Percentiles rank a stretch among this genome's conserved stretches.
phyloP scores from a whole-genome alignment of 1,284 basidiomycete genomes.

The Moniliella sp. region DNA sequence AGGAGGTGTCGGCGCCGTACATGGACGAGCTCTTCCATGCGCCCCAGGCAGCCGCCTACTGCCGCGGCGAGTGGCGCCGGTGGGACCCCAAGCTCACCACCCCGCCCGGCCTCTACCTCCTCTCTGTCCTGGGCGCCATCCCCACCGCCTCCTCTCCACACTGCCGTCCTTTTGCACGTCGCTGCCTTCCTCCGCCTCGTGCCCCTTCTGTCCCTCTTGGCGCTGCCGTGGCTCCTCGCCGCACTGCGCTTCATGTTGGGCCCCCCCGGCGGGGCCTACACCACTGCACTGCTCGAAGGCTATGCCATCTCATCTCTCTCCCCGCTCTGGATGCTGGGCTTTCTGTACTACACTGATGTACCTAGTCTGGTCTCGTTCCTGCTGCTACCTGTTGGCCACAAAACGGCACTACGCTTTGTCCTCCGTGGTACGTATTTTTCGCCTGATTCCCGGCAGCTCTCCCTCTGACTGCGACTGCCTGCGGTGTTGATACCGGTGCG shows the following conservation, averaged over 20 bases:
- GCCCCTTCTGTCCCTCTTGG: constrained; percentile 37
- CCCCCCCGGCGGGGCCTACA: too few species aligned
- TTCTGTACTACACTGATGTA: constrained; percentile 78
- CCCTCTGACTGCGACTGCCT: not conserved
- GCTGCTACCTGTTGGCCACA: constrained; percentile 44
- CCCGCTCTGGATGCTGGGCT: constrained; percentile 65
- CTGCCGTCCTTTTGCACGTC: constrained; percentile 10
- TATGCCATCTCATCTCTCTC: constrained; percentile 34
- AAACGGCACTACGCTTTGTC: constrained; percentile 46
- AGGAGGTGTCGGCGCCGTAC: constrained; percentile 51
- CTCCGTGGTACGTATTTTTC: constrained; percentile 38
- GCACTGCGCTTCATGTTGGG: constrained; percentile 42
- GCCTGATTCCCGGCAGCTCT: constrained; percentile 14
- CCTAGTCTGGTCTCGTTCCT: constrained; percentile 53
- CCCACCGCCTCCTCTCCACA: constrained; percentile 2
- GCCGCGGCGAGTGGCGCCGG: constrained; percentile 46
- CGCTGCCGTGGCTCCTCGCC: constrained; percentile 48
- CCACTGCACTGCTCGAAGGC: constrained; percentile 12
- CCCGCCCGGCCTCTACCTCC: constrained; percentile 58
- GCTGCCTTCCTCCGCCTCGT: constrained; percentile 42
- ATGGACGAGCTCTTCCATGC: constrained; percentile 91
- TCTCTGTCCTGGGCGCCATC: constrained; percentile 6
- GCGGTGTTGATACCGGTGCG: not conserved
- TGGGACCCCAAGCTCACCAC: constrained; percentile 89
- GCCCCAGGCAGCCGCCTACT: constrained; percentile 72